These are phyloP conservation scores for Athelia psychrophila DNA, from an alignment of 1,284 basidiomycete species.

Conservation along the genomic window DNA sequence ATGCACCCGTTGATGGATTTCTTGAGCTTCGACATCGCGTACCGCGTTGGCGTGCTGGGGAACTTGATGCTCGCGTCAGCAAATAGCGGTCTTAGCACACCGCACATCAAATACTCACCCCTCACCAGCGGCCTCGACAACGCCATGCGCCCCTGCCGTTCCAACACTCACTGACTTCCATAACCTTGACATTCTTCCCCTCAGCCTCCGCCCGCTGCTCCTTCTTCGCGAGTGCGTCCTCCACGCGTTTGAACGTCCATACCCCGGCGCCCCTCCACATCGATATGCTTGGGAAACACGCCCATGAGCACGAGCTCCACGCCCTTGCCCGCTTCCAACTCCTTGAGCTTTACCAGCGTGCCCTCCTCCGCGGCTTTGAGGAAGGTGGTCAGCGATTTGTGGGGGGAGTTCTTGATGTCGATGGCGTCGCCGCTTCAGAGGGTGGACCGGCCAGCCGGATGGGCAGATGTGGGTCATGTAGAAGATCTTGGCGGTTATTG, in stretches of 20 bases:
- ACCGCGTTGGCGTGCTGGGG: slow-evolving; percentile 50
- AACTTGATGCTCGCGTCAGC: neutral
- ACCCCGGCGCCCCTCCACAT: slow-evolving; percentile 50
- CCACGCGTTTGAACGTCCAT: slow-evolving; percentile 65
- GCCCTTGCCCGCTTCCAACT: slow-evolving; percentile 51
- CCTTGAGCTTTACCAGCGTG: slow-evolving; percentile 70
- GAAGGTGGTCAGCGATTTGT: slow-evolving; percentile 81
- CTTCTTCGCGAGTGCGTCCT: slow-evolving; percentile 50
- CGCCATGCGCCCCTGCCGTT: slow-evolving; percentile 52
- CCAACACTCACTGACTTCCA: slow-evolving; percentile 68
- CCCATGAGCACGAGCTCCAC: slow-evolving; percentile 62
- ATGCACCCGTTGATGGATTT: slow-evolving; percentile 63
- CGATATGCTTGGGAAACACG: slow-evolving; percentile 60
- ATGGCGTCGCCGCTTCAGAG: slow-evolving; percentile 37
- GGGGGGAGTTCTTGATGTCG: slow-evolving; percentile 66
- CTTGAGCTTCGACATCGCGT: slow-evolving; percentile 54
- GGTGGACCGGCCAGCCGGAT: slow-evolving; percentile 61
- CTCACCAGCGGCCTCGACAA: slow-evolving; percentile 59
- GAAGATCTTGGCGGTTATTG: slow-evolving; percentile 69
- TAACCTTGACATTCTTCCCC: slow-evolving; percentile 41
- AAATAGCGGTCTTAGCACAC: slow-evolving; percentile 6
- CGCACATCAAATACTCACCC: slow-evolving; percentile 37
- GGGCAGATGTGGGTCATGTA: slow-evolving; percentile 79
- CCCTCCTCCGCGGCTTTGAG: slow-evolving; percentile 75
- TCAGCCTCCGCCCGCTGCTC: slow-evolving; percentile 42